Evolutionary conservation across 345 rosid genomes (phyloP).

Genomic region (Hibiscus mutabilis): DNA sequence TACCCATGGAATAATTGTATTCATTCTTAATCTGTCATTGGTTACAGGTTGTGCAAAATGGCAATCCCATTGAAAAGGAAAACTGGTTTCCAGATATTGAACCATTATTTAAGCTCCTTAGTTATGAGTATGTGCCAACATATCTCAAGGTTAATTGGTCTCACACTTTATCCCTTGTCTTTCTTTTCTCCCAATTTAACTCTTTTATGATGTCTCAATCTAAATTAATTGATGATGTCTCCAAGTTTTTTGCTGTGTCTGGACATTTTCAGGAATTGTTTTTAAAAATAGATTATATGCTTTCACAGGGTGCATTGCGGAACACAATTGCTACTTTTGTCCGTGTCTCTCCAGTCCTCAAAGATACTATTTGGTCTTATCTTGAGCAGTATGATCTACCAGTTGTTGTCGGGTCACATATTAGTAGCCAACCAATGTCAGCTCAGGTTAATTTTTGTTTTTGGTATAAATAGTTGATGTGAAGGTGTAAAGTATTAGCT

Average conservation of each 20-base stretch:
- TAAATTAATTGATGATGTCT: neutral
- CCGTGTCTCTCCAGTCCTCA: slow-evolving; percentile 62
- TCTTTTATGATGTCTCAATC: too few species aligned
- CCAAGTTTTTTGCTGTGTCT: neutral
- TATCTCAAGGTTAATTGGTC: slow-evolving; percentile 62
- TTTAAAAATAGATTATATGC: slow-evolving; percentile 16
- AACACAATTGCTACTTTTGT: slow-evolving; percentile 71
- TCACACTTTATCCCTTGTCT: neutral
- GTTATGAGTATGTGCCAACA: slow-evolving; percentile 91
- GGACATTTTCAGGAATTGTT: neutral
- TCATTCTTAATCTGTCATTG: slow-evolving; percentile 1
- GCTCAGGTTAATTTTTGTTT: slow-evolving; percentile 43
- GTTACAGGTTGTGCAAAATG: slow-evolving; percentile 70
- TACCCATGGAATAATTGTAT: neutral
- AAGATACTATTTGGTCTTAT: slow-evolving; percentile 74
- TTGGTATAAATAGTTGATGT: neutral
- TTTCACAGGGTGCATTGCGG: slow-evolving; percentile 80
- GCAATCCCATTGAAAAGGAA: slow-evolving; percentile 72
- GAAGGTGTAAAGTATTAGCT: slow-evolving; percentile 7
- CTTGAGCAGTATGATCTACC: slow-evolving; percentile 96
- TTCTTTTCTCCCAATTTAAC: neutral
- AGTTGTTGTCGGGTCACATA: slow-evolving; percentile 63
- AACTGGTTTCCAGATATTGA: slow-evolving; percentile 91
- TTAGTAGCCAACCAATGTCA: slow-evolving; percentile 39
- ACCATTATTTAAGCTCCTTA: slow-evolving; percentile 91